Percentiles rank a stretch among this genome's conserved stretches.
phyloP scores from a whole-genome alignment of 1,139 yeast genomes.

The Petasospora fabianii region DNA sequence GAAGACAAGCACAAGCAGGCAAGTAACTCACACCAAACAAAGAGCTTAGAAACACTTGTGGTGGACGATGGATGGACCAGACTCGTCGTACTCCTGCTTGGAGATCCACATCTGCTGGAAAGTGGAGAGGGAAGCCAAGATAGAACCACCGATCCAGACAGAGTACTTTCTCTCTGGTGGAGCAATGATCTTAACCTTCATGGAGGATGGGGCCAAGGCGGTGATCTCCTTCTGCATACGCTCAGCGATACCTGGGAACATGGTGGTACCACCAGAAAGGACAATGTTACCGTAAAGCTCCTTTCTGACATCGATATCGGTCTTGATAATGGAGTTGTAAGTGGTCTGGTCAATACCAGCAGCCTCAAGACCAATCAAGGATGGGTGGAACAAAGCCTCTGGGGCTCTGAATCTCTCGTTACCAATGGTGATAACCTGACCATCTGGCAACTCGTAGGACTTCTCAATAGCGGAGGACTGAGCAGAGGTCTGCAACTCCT shows the following conservation, averaged over 20 bases:
- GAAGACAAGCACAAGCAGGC: not conserved
- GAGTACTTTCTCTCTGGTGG: slow-evolving; percentile 99
- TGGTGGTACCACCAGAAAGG: slow-evolving; percentile 99
- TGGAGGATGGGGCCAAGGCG: slow-evolving; percentile 98
- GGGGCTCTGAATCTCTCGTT: slow-evolving; percentile 99
- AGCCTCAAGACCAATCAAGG: slow-evolving; percentile 95
- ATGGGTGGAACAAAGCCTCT: slow-evolving; percentile 99
- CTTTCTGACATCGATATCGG: slow-evolving; percentile 98
- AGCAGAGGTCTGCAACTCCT: slow-evolving; percentile 98
- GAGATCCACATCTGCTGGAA: slow-evolving; percentile 99
- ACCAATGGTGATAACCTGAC: slow-evolving; percentile 99
- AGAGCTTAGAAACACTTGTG: slow-evolving; percentile 96
- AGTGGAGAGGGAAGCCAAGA: slow-evolving; percentile 96
- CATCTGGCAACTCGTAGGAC: slow-evolving; percentile 99
- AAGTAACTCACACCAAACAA: not conserved
- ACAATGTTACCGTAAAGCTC: slow-evolving; percentile 99
- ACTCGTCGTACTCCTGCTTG: slow-evolving; percentile 99
- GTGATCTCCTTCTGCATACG: slow-evolving; percentile 99
- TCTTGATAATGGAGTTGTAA: slow-evolving; percentile 98
- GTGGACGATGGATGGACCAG: slow-evolving; percentile 99
- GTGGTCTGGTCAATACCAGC: slow-evolving; percentile 99
- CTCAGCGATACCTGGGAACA: slow-evolving; percentile 99
- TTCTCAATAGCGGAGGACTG: slow-evolving; percentile 98
- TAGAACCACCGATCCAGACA: slow-evolving; percentile 99
- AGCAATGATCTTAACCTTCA: slow-evolving; percentile 99